These are phyloP conservation scores for Boletellus emodensis DNA, from an alignment of 768 basidiomycete genomes.

Conservation along the genomic window DNA sequence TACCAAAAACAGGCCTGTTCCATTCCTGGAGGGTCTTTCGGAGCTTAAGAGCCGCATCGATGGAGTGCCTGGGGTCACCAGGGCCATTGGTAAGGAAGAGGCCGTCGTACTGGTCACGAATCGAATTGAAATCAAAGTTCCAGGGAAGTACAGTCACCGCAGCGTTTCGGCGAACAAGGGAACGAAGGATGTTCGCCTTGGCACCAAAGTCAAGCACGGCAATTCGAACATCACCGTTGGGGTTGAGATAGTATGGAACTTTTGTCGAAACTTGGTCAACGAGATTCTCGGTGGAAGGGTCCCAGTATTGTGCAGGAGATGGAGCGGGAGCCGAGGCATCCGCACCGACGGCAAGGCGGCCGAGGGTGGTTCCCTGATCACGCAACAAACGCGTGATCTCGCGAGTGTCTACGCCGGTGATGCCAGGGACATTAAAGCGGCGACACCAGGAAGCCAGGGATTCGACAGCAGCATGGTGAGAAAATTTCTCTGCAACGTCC, in stretches of 20 bases:
- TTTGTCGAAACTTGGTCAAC: slow-evolving; percentile 92
- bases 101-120: slow-evolving; percentile 90
- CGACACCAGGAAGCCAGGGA: slow-evolving; percentile 91
- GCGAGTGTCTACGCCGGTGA: slow-evolving; percentile 96
- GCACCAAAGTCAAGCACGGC: slow-evolving; percentile 96
- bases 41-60: slow-evolving; percentile 77
- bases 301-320: slow-evolving; percentile 75
- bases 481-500: slow-evolving; percentile 92
- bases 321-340: slow-evolving; percentile 65
- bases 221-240: slow-evolving; percentile 82
- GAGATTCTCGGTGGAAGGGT: slow-evolving; percentile 88
- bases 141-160: slow-evolving; percentile 95
- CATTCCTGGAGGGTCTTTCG: slow-evolving; percentile 83
- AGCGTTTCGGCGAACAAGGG: slow-evolving; percentile 86
- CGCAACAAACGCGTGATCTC: slow-evolving; percentile 92
- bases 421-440: slow-evolving; percentile 84
- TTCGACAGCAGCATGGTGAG: slow-evolving; percentile 92
- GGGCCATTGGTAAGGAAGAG: slow-evolving; percentile 97
- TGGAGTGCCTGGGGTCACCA: slow-evolving; percentile 87
- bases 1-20: slow-evolving; percentile 93
- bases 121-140: slow-evolving; percentile 93
- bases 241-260: slow-evolving; percentile 79
- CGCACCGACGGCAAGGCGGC: slow-evolving; percentile 78
- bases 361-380: slow-evolving; percentile 96
- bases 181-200: slow-evolving; percentile 95